These are phyloP conservation scores for Erodium texanum DNA, from an alignment of 441 rosid genomes.

Conservation along the genomic window DNA sequence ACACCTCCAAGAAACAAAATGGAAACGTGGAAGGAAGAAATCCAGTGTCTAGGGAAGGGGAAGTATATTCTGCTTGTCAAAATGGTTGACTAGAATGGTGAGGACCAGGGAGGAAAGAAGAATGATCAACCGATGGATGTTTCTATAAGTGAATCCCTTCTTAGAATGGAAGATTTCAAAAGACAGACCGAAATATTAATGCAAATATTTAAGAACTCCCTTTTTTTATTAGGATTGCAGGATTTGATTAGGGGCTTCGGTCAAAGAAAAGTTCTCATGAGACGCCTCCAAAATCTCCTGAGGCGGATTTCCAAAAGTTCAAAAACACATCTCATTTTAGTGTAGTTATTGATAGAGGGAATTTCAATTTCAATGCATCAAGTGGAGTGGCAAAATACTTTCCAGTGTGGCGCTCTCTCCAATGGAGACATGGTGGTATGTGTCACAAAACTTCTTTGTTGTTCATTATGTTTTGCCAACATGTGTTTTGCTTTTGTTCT, in stretches of 20 bases:
- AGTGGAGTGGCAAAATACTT: slow-evolving; percentile 63
- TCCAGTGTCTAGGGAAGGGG: slow-evolving; percentile 37
- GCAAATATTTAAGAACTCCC: slow-evolving; percentile 79
- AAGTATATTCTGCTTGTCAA: slow-evolving; percentile 32
- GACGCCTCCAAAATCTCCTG: slow-evolving; percentile 27
- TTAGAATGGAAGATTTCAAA: slow-evolving; percentile 81
- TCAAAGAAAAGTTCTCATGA: slow-evolving; percentile 49
- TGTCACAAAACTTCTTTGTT: slow-evolving; percentile 20
- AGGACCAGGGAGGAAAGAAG: slow-evolving; percentile 29
- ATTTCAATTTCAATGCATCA: slow-evolving; percentile 68
- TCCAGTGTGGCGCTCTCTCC: slow-evolving; percentile 67
- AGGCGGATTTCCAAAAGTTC: slow-evolving; percentile 27
- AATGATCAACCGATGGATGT: slow-evolving; percentile 42
- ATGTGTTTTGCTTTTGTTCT: too few species aligned
- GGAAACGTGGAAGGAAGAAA: slow-evolving; percentile 33
- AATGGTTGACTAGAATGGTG: slow-evolving; percentile 38
- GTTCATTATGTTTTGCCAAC: slow-evolving; percentile 14
- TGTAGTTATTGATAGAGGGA: slow-evolving; percentile 77
- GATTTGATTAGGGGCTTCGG: slow-evolving; percentile 80
- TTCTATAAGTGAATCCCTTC: slow-evolving; percentile 72
- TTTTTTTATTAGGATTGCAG: slow-evolving; percentile 88
- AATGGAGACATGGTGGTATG: slow-evolving; percentile 98
- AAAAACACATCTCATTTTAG: slow-evolving; percentile 24
- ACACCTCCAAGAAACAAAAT: slow-evolving; percentile 38
- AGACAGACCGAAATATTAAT: slow-evolving; percentile 62